These are phyloP conservation scores for Periconia macrospinosa DNA, from an alignment of 2,329 filamentous ascomycete species.

Conservation along the genomic window DNA sequence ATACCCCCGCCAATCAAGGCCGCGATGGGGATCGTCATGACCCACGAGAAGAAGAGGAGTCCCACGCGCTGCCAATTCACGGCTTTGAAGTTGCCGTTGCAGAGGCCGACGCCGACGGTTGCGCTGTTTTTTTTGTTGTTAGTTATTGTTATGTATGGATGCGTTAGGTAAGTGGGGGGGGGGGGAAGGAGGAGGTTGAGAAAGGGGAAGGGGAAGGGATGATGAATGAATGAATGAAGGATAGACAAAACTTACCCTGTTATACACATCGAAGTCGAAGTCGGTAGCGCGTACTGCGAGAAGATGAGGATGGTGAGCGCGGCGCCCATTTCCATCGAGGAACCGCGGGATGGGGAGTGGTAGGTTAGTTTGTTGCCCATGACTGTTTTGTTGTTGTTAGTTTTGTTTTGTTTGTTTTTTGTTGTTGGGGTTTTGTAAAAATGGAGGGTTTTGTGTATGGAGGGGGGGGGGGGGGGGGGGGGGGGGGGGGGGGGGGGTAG, in stretches of 20 bases:
- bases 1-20: slow-evolving; percentile 56
- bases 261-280: slow-evolving; percentile 71
- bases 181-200: too few relatives aligned
- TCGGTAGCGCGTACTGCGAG: slow-evolving; percentile 73
- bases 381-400: slow-evolving; percentile 61
- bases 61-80: slow-evolving; percentile 74
- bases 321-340: slow-evolving; percentile 78
- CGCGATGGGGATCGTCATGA: slow-evolving; percentile 64
- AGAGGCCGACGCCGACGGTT: slow-evolving; percentile 76
- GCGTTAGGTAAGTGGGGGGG: too few relatives aligned
- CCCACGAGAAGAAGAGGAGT: slow-evolving; percentile 68
- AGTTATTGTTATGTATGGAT: too few relatives aligned
- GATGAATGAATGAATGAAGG: too few relatives aligned
- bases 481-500: too few relatives aligned
- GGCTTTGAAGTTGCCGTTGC: slow-evolving; percentile 71
- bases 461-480: too few relatives aligned
- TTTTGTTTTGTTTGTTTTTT: too few relatives aligned
- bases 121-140: slow-evolving; percentile 52
- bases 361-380: slow-evolving; percentile 71
- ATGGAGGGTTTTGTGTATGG: too few relatives aligned
- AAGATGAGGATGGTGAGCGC: slow-evolving; percentile 76
- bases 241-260: slow-evolving; percentile 57
- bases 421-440: too few relatives aligned
- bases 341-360: slow-evolving; percentile 37
- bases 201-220: too few relatives aligned